phyloP scores from a whole-genome alignment of 805 yeast species.

The Myxozyma vanderwaltii region DNA sequence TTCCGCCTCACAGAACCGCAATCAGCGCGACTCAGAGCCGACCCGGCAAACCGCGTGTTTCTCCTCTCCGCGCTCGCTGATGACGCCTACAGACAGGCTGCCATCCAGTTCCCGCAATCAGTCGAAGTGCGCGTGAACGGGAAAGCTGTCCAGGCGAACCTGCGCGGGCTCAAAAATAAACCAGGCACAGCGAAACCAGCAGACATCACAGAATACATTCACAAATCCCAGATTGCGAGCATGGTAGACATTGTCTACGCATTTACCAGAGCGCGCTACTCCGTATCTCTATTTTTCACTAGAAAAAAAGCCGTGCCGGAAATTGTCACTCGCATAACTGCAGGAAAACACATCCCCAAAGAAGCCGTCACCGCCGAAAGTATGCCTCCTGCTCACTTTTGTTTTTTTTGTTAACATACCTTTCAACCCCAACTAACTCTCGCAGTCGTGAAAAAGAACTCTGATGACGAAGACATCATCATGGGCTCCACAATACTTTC shows the following conservation, averaged over 20 bases:
- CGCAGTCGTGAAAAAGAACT: conserved; percentile 41
- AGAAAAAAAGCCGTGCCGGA: conserved; percentile 49
- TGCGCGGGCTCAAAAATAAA: conserved; percentile 73
- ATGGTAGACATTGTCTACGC: conserved; percentile 59
- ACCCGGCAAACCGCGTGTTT: conserved; percentile 46
- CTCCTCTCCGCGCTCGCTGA: conserved; percentile 52
- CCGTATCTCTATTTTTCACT: conserved; percentile 62
- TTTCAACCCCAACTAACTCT: no score
- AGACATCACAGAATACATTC: conserved; percentile 61
- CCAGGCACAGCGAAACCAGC: conserved; percentile 83
- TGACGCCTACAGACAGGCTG: conserved; percentile 30
- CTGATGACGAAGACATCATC: conserved; percentile 70
- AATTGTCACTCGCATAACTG: conserved; percentile 48
- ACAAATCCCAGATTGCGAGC: conserved; percentile 41
- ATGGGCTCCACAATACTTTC: conserved; percentile 68
- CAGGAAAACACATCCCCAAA: conserved; percentile 56
- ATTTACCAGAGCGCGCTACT: conserved; percentile 54
- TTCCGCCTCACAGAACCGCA: conserved; percentile 54
- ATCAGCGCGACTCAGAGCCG: conserved; percentile 42
- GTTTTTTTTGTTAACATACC: no score
- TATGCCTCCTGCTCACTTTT: no score
- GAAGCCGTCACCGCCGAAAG: conserved; percentile 56
- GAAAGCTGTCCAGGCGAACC: conserved; percentile 52
- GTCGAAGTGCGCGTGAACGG: conserved; percentile 68
- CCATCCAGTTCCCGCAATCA: conserved; percentile 69